Percentiles rank a stretch among this genome's conserved stretches.
Conservation (phyloP, 2,329 filamentous ascomycete species). For the Thielaviopsis punctulata region DNA sequence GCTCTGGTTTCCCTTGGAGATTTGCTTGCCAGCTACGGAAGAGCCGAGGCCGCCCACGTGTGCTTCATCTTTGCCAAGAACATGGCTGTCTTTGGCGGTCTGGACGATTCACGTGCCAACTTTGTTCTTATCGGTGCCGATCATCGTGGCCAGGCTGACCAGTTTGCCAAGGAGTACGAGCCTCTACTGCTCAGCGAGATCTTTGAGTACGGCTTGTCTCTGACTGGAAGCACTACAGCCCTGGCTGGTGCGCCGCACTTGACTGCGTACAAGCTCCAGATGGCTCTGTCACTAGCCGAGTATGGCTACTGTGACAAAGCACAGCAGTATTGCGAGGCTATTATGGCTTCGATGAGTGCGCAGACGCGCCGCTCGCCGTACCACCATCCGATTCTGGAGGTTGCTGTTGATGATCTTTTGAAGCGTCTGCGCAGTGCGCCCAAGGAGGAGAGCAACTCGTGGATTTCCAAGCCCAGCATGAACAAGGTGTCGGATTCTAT, state of each 20-base stretch:
- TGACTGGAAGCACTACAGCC: constrained; percentile 40
- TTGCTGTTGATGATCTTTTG: constrained; percentile 65
- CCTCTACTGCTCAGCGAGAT: constrained; percentile 88
- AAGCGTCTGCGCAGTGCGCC: constrained; percentile 73
- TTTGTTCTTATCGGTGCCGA: constrained; percentile 78
- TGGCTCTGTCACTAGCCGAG: constrained; percentile 71
- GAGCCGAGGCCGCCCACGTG: constrained; percentile 80
- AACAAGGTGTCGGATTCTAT: constrained; percentile 86
- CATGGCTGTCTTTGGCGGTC: constrained; percentile 56
- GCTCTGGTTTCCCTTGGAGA: constrained; percentile 68
- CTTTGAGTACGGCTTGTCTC: constrained; percentile 74
- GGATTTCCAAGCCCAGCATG: constrained; percentile 91
- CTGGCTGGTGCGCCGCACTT: constrained; percentile 49
- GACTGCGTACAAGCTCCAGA: constrained; percentile 77
- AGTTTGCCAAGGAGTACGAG: constrained; percentile 66
- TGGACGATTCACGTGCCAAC: constrained; percentile 62
- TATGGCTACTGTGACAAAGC: constrained; percentile 69
- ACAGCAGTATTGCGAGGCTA: constrained; percentile 77
- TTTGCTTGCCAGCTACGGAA: constrained; percentile 67
- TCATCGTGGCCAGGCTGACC: constrained; percentile 51
- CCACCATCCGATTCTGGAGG: constrained; percentile 59
- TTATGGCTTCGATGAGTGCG: constrained; percentile 56
- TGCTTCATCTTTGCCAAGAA: constrained; percentile 78
- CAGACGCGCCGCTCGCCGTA: constrained; percentile 77
- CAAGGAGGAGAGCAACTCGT: constrained; percentile 63